Base-by-base conservation (phyloP, 2,329 filamentous ascomycete genomes). In the Colletotrichum sidae region DNA sequence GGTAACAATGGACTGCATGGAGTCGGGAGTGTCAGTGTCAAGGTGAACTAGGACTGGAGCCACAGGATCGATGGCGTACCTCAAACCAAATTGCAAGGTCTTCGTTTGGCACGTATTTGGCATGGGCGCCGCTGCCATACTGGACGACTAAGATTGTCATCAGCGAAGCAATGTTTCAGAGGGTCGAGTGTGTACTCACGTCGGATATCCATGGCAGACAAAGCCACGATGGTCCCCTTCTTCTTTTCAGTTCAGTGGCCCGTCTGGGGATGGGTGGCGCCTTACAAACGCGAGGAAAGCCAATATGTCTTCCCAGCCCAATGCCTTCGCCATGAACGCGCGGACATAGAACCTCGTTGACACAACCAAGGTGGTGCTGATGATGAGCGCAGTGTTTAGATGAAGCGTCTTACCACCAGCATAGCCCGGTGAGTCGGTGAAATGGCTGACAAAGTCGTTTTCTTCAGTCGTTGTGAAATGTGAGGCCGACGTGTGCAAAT, bases 171-270 rank as follows among this genome's bases (percentile, higher is more conserved):
- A 4, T 11, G 4, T 7, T 13, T 2, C n/a, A 4, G 13, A 9
- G 3, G 9, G 3, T 25, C 13, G 1, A 10, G n/a, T 12, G n/a
- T 15, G 11, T 1, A 6, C 49, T 11, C 35, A 52, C 49, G n/a
- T 52, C 49, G 49, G 25, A 52, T 52, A 25, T 52, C 49, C 13
- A 52, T n/a, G n/a, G 49, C 49, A 39, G 49, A 52, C 12, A 52
- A 6, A 8, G 35, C 25, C 34, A 38, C 35, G 8, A 11, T 9
- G 9, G 12, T 2, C 13, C 49, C 49, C 49, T 52, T 3, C 6
- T 17, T 4, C 2, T 10, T 46, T 3, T 17, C 9, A 10, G 6
- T 15, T 8, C 10, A 17, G 8, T 17, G 6, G 44, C 38, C 38
- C 4, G 17, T 38, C 7, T 13, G 8, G 8, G 12, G 10, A 39